Percentiles rank a stretch among this genome's conserved stretches.
Evolutionary conservation across 164 flowering plant genomes (phyloP).

Genomic region (Stephania japonica): DNA sequence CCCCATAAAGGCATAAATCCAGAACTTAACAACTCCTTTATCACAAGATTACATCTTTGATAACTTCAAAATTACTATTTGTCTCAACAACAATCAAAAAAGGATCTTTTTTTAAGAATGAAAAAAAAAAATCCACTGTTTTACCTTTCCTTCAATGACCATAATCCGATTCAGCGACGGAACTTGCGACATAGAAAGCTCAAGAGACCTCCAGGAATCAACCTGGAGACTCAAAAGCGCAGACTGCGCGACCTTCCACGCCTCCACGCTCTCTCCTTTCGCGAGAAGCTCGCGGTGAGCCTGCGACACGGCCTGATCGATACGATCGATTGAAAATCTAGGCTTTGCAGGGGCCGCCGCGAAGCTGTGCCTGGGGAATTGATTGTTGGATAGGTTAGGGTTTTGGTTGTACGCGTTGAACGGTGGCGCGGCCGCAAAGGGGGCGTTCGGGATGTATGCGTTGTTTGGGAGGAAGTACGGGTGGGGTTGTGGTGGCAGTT

Average conservation of each 20-base stretch:
- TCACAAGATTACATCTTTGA: too few species aligned
- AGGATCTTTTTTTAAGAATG: background rate
- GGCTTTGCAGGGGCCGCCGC: background rate
- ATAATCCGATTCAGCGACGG: slow-evolving; percentile 58
- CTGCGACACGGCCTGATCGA: slow-evolving; percentile 40
- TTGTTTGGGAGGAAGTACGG: slow-evolving; percentile 10
- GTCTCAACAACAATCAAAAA: background rate
- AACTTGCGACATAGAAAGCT: slow-evolving; percentile 59
- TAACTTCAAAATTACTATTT: background rate
- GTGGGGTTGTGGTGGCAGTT: slow-evolving; percentile 4
- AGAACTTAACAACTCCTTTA: background rate
- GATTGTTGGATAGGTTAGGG: slow-evolving; percentile 16
- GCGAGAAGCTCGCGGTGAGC: slow-evolving; percentile 38
- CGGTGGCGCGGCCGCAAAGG: background rate
- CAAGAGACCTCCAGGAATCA: slow-evolving; percentile 65
- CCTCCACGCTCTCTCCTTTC: slow-evolving; percentile 49
- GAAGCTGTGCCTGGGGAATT: background rate
- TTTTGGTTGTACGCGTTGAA: slow-evolving; percentile 4
- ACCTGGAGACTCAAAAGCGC: slow-evolving; percentile 39
- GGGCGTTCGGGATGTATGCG: slow-evolving; percentile 2
- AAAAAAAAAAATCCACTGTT: background rate
- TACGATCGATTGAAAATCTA: slow-evolving; percentile 21
- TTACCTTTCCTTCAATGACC: slow-evolving; percentile 65
- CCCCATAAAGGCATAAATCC: background rate
- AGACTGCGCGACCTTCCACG: slow-evolving; percentile 53